A percentile compares a stretch with the other conserved stretches of the same genome.
Conservation (phyloP, 2,329 filamentous ascomycete species). For the Fusarium pseudonygamai region DNA sequence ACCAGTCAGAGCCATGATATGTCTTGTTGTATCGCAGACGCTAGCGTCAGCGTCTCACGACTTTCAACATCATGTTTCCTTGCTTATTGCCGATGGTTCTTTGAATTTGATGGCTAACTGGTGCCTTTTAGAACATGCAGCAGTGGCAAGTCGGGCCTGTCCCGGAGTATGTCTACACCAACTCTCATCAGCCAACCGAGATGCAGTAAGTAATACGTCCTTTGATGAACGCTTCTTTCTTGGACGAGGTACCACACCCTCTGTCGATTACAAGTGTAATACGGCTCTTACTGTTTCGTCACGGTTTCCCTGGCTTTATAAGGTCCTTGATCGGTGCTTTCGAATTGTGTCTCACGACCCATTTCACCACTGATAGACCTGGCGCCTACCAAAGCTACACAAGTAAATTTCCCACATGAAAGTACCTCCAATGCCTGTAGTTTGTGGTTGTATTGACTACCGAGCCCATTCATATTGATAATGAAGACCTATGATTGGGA, state of each 20-base stretch:
- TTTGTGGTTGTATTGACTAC: constrained; percentile 14
- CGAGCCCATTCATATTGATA: constrained; percentile 42
- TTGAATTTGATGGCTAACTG: constrained; percentile 33
- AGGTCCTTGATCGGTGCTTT: neutral
- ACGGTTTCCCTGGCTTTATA: constrained; percentile 14
- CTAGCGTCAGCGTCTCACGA: constrained; percentile 17
- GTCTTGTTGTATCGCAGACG: constrained; percentile 19
- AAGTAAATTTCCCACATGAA: constrained; percentile 20
- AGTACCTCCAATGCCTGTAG: constrained; percentile 8
- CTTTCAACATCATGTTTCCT: constrained; percentile 19
- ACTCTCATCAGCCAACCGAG: constrained; percentile 63
- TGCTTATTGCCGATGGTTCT: constrained; percentile 8
- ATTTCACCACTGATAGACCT: constrained; percentile 35
- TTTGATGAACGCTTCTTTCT: constrained; percentile 48
- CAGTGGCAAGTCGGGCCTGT: constrained; percentile 70
- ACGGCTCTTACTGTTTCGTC: constrained; percentile 33
- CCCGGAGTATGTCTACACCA: constrained; percentile 67
- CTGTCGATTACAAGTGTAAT: constrained; percentile 27
- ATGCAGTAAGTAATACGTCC: constrained; percentile 68
- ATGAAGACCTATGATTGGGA: constrained; percentile 37
- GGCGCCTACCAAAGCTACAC: constrained; percentile 19
- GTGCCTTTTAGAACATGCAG: constrained; percentile 61
- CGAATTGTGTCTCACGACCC: constrained; percentile 6
- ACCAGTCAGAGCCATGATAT: constrained; percentile 32
- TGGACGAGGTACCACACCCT: constrained; percentile 30